Percentiles rank a stretch among this genome's conserved stretches.
Evolutionary conservation across 1,284 basidiomycete species (phyloP).

Genomic region (Boletus smithii): DNA sequence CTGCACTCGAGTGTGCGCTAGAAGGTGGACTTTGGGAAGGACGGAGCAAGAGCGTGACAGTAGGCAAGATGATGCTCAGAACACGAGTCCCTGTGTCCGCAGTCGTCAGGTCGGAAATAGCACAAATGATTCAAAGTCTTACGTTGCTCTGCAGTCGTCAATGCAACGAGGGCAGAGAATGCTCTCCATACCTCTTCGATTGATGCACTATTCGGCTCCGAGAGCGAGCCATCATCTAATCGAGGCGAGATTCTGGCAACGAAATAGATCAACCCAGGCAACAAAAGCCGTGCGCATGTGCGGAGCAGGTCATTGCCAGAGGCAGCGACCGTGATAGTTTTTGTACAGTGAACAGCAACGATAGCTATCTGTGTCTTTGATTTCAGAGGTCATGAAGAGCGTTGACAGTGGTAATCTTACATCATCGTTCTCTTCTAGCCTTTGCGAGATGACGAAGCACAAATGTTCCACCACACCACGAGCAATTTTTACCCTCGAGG

Average conservation of each 20-base stretch:
- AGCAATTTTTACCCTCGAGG: conserved; percentile 65
- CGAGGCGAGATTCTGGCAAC: conserved; percentile 65
- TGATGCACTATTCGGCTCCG: conserved; percentile 57
- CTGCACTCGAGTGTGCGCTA: conserved; percentile 58
- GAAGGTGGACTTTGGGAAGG: conserved; percentile 45
- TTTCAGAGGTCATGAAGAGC: conserved; percentile 8
- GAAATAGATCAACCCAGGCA: conserved; percentile 80
- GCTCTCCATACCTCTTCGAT: conserved; percentile 81
- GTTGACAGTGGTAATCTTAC: conserved; percentile 39
- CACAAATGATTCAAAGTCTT: conserved; percentile 31
- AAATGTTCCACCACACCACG: conserved; percentile 79
- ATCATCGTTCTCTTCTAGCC: conserved; percentile 64
- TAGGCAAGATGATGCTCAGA: conserved; percentile 77
- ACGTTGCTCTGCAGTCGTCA: conserved; percentile 64
- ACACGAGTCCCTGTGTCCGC: conserved; percentile 56
- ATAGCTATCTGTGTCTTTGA: conserved; percentile 56
- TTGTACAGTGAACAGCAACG: conserved; percentile 87
- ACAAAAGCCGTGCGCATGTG: conserved; percentile 67
- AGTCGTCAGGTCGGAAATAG: conserved; percentile 4
- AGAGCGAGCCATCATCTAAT: conserved; percentile 50
- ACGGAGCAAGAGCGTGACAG: conserved; percentile 72
- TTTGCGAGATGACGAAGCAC: conserved; percentile 82
- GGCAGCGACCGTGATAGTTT: conserved; percentile 67
- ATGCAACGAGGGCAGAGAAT: conserved; percentile 63
- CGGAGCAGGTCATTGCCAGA: conserved; percentile 66